These are phyloP conservation scores for Ceratocystis eucalypticola DNA, from an alignment of 2,329 filamentous ascomycete species.

Conservation along the genomic window DNA sequence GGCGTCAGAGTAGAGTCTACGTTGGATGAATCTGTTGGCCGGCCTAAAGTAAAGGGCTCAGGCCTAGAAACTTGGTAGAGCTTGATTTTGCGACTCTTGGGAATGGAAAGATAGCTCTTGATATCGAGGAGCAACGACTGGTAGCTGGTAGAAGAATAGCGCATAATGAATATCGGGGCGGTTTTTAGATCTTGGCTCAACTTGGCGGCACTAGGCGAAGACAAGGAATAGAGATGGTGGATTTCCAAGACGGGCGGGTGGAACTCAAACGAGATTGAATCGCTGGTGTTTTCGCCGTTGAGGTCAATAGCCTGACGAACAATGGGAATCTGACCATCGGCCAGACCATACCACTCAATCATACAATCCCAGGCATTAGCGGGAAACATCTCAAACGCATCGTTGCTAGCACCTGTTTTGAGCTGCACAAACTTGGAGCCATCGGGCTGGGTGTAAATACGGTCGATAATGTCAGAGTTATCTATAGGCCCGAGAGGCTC, in stretches of 20 bases:
- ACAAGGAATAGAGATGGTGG: constrained; percentile 55
- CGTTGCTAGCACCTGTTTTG: constrained; percentile 51
- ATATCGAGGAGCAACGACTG: constrained; percentile 62
- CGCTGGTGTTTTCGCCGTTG: constrained; percentile 37
- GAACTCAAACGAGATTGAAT: constrained; percentile 59
- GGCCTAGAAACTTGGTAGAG: constrained; percentile 50
- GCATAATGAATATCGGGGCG: constrained; percentile 51
- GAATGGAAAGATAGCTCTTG: constrained; percentile 56
- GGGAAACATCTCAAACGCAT: constrained; percentile 66
- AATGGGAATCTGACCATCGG: constrained; percentile 56
- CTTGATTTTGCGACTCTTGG: constrained; percentile 58
- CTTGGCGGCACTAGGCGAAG: constrained; percentile 42
- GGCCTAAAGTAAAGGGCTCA: constrained; percentile 27
- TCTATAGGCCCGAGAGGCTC: constrained; percentile 65
- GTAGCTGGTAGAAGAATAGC: constrained; percentile 56
- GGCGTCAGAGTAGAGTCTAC: constrained; percentile 27
- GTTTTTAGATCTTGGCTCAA: constrained; percentile 47
- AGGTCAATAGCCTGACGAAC: constrained; percentile 67
- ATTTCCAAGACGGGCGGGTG: constrained; percentile 76
- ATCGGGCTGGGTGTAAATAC: constrained; percentile 39
- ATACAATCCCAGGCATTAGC: constrained; percentile 70
- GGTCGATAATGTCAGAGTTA: constrained; percentile 67
- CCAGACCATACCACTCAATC: constrained; percentile 67
- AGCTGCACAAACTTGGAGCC: constrained; percentile 56
- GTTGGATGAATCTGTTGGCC: constrained; percentile 1